phyloP scores from a whole-genome alignment of 129 eudicot species.

The Daucus carota region DH1_v3.0 NC_030382.2:15944501-15945000 shows the following conservation, averaged over 20 bases:
- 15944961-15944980: slow-evolving; percentile 70
- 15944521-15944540: slow-evolving; percentile 34
- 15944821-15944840: slow-evolving; percentile 41
- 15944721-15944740: slow-evolving; percentile 45
- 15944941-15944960: slow-evolving; percentile 86
- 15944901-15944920: neutral
- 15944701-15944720: slow-evolving; percentile 25
- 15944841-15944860: neutral
- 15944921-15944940: slow-evolving; percentile 73
- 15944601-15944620: slow-evolving; percentile 7
- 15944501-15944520: neutral
- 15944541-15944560: slow-evolving; percentile 72
- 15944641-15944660: slow-evolving; percentile 24
- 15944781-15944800: slow-evolving; percentile 43
- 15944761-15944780: slow-evolving; percentile 47
- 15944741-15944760: slow-evolving; percentile 95
- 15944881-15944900: neutral
- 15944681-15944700: slow-evolving; percentile 30
- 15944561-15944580: slow-evolving; percentile 86
- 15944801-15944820: slow-evolving; percentile 83
- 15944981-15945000: slow-evolving; percentile 88
- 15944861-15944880: neutral
- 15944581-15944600: slow-evolving; percentile 18
- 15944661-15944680: slow-evolving; percentile 50
- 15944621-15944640: slow-evolving; percentile 1